Conservation (phyloP, 2,329 filamentous ascomycete species). For the Hansfordia pulvinata region DNA sequence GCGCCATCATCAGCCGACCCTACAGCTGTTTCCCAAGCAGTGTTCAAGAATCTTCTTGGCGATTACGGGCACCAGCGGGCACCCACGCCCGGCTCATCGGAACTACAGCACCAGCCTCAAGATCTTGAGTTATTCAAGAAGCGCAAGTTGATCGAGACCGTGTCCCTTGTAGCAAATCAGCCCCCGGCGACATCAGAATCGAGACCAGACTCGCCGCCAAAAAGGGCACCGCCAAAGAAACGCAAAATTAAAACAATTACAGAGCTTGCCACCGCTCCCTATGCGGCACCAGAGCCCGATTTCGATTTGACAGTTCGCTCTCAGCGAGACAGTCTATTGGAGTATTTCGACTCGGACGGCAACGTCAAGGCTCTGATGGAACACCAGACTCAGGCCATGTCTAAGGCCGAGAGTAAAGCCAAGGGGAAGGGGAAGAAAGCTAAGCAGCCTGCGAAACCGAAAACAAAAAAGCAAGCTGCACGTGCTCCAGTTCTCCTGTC, state of each 20-base stretch:
- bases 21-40: conserved; percentile 9
- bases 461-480: conserved; percentile 15
- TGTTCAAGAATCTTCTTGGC: conserved; percentile 30
- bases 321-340: conserved; percentile 24
- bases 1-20: conserved; percentile 13
- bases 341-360: conserved; percentile 26
- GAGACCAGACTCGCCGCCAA: too few species aligned
- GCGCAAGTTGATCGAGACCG: conserved; percentile 40
- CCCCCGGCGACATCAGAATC: too few species aligned
- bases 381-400: conserved; percentile 17
- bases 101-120: too few species aligned
- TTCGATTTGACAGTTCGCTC: conserved; percentile 10
- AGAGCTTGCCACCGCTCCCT: conserved; percentile 60
- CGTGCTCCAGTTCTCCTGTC: conserved; percentile 48
- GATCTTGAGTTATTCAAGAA: conserved; percentile 34
- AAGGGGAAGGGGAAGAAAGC: conserved; percentile 24
- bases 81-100: too few species aligned
- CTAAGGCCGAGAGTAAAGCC: conserved; percentile 14
- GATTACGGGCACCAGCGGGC: conserved; percentile 26
- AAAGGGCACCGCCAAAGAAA: conserved; percentile 39
- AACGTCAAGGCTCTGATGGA: conserved; percentile 19
- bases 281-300: conserved; percentile 28
- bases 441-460: conserved; percentile 7
- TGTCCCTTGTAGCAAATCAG: too few species aligned
- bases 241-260: conserved; percentile 71